These are phyloP conservation scores for Chlorella sp. DNA, from an alignment of 139 green algal genomes.

Conservation along the genomic window DNA sequence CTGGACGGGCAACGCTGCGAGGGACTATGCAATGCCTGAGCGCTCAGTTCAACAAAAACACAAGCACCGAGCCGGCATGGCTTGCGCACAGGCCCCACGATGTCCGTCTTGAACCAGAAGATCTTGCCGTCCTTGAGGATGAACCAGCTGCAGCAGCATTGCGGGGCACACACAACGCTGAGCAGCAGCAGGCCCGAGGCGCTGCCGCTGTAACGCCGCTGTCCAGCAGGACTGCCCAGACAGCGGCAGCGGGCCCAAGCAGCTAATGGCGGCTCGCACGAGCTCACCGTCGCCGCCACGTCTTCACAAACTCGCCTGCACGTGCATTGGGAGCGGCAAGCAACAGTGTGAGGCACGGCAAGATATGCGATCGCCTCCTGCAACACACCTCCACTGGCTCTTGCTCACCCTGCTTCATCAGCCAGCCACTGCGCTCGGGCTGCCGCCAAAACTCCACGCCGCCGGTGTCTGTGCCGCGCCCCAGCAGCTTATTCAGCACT, in stretches of 20 bases:
- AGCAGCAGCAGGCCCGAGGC: neutral
- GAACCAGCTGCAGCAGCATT: slow-evolving; percentile 89
- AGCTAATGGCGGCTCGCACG: neutral
- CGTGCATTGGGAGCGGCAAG: neutral
- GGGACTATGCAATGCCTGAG: too few species aligned
- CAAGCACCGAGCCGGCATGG: too few species aligned
- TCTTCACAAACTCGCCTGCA: slow-evolving; percentile 96
- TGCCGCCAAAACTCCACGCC: slow-evolving; percentile 91
- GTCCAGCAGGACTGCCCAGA: too few species aligned
- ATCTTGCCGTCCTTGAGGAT: slow-evolving; percentile 98
- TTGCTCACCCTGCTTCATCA: slow-evolving; percentile 92
- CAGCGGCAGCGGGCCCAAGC: too few species aligned
- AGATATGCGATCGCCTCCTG: too few species aligned
- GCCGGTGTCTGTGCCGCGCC: slow-evolving; percentile 55
- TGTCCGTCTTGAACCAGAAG: slow-evolving; percentile 98
- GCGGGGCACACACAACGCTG: neutral
- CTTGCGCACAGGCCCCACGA: slow-evolving; percentile 65
- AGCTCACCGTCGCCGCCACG: slow-evolving; percentile 85
- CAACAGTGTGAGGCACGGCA: too few species aligned
- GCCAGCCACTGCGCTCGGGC: slow-evolving; percentile 89
- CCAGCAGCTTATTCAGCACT: slow-evolving; percentile 56
- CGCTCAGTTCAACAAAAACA: too few species aligned
- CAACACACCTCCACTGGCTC: too few species aligned
- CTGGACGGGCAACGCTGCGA: too few species aligned
- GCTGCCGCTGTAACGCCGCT: too few species aligned